Evolutionary conservation across 2,329 filamentous ascomycete genomes (phyloP), one percentile per base, ranked within the genome.

Genomic region (Ceratocystis huliohia): DNA sequence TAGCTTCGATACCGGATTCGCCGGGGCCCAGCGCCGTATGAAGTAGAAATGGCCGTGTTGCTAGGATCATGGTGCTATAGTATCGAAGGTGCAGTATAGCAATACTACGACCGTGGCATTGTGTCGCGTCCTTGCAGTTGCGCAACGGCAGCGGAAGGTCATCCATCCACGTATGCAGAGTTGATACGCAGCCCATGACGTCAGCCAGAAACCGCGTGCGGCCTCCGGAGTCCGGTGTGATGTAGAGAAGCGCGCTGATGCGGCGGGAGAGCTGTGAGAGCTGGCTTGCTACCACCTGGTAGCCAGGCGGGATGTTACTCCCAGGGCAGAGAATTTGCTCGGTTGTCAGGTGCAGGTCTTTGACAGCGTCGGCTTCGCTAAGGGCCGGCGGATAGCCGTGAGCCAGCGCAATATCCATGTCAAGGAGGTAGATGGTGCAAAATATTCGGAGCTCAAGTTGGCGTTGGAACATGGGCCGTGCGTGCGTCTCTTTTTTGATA

Each of bases 371-470:
- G 8, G 71, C 69, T 3, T 72, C 69, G 46, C 64, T 65, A 22
- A 73, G 67, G 13, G 71, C 69, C 0, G 72, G 69, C 2, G 72
- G 72, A 57, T 72, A 72, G 10, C 71, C 72, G 41, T 71, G 71
- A 61, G 69, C 70, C 4, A 72, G 67, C 3, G 71, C 70, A 2
- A 73, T 67, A 15, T 73, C 72, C 6, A 72, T 66, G 37, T 73
- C 72, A 2, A 73, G 70, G 25, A 72, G 44, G 63, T 70, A 73
- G 0, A 72, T 65, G 0, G 71, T 72, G 20, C 70, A 69, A 61
- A 71, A 72, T 5, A 73, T 68, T 5, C 72, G 69, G 17, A 72
- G 61, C 45, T 72, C 71, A 7, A 70, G 56, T 64, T 73, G 72
- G 6, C 69, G 68, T 48, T 72, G 70, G 3, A 72, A 66, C 41